Conservation (phyloP, 192 early-diverging fungal species). For the Backusella australiensis region DNA sequence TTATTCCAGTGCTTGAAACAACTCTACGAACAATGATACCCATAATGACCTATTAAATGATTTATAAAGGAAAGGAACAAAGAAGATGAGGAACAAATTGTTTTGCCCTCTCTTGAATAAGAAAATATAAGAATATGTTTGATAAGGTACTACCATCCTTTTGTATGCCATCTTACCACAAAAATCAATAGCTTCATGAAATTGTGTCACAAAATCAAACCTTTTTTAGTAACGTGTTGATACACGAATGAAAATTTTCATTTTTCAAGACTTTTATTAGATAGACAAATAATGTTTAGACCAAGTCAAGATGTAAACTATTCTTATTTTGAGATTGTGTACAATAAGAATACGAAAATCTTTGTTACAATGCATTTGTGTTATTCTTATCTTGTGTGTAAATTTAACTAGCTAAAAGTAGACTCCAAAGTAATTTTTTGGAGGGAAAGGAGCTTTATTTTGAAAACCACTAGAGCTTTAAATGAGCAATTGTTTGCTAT, state of each 20-base stretch:
- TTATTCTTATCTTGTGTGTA: neutral
- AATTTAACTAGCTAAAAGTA: no score
- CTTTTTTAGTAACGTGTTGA: neutral
- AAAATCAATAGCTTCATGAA: conserved; percentile 2
- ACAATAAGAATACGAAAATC: neutral
- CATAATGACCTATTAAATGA: neutral
- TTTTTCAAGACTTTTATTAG: neutral
- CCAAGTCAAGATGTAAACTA: neutral
- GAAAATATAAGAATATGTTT: neutral
- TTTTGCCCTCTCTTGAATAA: neutral
- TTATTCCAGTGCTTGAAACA: neutral
- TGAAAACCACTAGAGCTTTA: no score
- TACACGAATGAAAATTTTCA: neutral
- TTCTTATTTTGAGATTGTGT: neutral
- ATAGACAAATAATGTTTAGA: neutral
- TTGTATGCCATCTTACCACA: neutral
- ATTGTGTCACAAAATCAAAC: neutral
- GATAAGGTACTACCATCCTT: neutral
- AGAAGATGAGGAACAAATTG: neutral
- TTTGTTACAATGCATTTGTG: neutral
- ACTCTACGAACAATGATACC: neutral
- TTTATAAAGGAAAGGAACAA: neutral
- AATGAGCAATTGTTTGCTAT: no score
- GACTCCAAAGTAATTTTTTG: no score
- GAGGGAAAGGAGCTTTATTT: no score